phyloP scores from a whole-genome alignment of 345 rosid genomes.

The Hibiscus tridactylites region DNA sequence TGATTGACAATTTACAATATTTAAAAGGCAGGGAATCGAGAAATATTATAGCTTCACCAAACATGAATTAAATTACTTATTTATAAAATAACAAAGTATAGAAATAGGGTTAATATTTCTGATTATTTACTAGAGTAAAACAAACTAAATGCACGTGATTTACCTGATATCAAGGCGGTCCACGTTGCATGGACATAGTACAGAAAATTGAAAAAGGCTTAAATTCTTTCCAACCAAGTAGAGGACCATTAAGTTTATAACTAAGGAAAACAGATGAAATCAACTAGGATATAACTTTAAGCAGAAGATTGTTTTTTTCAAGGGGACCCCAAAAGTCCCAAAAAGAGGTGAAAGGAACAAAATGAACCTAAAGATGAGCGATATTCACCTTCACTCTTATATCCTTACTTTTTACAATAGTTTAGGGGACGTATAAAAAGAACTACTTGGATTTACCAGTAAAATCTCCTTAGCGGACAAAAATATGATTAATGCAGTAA shows the following conservation, averaged over 20 bases:
- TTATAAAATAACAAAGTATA: too few relatives aligned
- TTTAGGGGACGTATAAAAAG: not conserved
- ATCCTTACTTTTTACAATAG: not conserved
- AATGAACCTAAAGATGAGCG: not conserved
- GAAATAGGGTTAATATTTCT: too few relatives aligned
- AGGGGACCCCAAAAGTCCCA: not conserved
- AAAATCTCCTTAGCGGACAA: not conserved
- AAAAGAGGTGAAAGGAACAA: not conserved
- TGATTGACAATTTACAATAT: too few relatives aligned
- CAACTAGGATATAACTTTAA: not conserved
- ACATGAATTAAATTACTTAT: too few relatives aligned
- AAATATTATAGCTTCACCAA: too few relatives aligned
- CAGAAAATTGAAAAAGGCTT: not conserved
- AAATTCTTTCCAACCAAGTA: not conserved
- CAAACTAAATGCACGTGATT: too few relatives aligned
- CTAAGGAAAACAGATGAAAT: not conserved
- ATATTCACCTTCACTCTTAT: slow-evolving; percentile 1
- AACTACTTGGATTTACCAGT: slow-evolving; percentile 18
- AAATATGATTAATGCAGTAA: too few relatives aligned
- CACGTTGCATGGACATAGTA: too few relatives aligned
- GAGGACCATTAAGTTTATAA: not conserved
- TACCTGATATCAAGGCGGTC: not conserved
- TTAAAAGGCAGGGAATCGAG: too few relatives aligned
- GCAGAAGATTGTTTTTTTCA: not conserved
- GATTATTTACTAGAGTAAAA: too few relatives aligned